Base-by-base conservation (phyloP, 2,329 filamentous ascomycete species). In the Colletotrichum nymphaeae region DNA sequence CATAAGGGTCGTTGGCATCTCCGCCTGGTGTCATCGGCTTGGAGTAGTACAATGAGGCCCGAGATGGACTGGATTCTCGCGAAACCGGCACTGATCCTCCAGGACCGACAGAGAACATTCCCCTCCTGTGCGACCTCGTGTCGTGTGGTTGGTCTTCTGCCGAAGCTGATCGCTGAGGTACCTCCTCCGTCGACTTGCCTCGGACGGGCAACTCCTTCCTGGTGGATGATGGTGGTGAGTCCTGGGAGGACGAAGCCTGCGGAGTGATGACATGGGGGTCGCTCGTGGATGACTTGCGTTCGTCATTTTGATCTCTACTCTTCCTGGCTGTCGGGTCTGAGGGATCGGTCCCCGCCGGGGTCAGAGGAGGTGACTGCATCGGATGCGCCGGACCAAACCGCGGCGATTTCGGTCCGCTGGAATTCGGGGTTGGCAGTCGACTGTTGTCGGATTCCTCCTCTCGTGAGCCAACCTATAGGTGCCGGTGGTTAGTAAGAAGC, bases 321-420 rank as follows among this genome's bases (percentile, higher is more conserved):
- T 76, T 80, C 57, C 80, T 80, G 4, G 75, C 74, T n/a, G 82
- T 80, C 26, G 78, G 78, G 56, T 86, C 85, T 53, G 80, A 79
- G 46, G 83, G 83, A 24, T 84, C 84, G 56, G 94, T 96, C 64
- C 92, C 95, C 67, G 95, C 92, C 22, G 96, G 96, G 14, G 95
- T 98, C 65, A 98, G 88, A 55, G 95, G 95, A 76, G 96, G 96
- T 12, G 95, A 97, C 77, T 96, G 93, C 84, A 97, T 90, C 70
- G 93, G 90, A 72, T 92, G 91, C 74, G 89, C 88, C 73, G 94
- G 93, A 75, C 92, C 93, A 53, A 91, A 86, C 80, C 88, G 88
- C 35, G 93, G 92, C 70, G 93, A 95, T 74, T 89, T 88, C 77
- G 88, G 89, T 72, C 86, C 86, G 66, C 92, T 92, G 75, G 93